phyloP scores from a whole-genome alignment of 495 filamentous ascomycete species.

The Ramalina peruviana region DNA sequence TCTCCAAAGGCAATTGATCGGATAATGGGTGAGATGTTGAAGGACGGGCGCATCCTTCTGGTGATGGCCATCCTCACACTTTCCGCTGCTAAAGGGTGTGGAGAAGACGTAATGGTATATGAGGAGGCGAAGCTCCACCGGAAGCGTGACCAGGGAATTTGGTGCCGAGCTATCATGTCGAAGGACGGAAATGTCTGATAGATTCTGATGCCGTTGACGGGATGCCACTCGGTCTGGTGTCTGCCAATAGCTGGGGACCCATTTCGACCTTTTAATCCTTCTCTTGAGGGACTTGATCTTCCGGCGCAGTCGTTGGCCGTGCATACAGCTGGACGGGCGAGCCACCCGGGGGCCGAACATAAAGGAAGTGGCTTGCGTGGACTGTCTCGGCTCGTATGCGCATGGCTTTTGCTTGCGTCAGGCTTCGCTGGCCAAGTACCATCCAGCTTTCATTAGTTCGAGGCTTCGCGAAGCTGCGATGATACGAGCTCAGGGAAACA shows the following conservation, averaged over 20 bases:
- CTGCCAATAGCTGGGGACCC: not conserved
- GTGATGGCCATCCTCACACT: no score
- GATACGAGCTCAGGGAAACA: no score
- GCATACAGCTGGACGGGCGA: no score
- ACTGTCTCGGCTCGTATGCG: no score
- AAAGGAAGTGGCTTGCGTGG: no score
- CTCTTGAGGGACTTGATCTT: not conserved
- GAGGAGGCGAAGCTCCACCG: slow-evolving; percentile 40
- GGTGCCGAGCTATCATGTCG: slow-evolving; percentile 9
- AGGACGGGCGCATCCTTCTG: not conserved
- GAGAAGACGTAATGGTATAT: slow-evolving; percentile 39
- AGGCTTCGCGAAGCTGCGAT: no score
- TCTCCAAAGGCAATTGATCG: not conserved
- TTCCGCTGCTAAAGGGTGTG: not conserved
- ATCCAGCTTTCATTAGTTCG: no score
- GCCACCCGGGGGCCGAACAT: no score
- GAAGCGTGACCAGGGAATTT: slow-evolving; percentile 23
- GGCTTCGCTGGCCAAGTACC: no score
- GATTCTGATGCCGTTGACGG: not conserved
- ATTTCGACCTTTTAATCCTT: slow-evolving; percentile 1
- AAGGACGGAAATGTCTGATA: not conserved
- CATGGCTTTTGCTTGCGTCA: no score
- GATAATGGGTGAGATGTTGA: not conserved
- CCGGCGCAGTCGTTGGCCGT: not conserved
- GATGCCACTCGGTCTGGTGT: not conserved